A percentile compares a stretch with the other conserved stretches of the same genome.
phyloP scores from a whole-genome alignment of 2,329 filamentous ascomycete species.

The Capronia coronata region DNA sequence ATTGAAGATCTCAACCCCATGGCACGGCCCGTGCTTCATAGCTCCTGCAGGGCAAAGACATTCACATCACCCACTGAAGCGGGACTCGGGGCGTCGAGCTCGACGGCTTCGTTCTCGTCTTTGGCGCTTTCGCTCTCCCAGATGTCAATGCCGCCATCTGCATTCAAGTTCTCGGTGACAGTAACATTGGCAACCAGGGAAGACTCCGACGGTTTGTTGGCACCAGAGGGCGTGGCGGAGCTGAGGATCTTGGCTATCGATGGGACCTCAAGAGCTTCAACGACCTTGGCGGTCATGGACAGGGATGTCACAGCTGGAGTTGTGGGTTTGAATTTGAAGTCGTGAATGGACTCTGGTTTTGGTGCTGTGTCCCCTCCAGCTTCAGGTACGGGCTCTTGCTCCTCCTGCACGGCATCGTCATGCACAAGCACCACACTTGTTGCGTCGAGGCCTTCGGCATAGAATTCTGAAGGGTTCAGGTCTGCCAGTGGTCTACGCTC shows the following conservation, averaged over 20 bases:
- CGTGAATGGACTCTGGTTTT: constrained; percentile 34
- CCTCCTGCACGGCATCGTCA: constrained; percentile 47
- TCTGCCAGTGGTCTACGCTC: constrained; percentile 61
- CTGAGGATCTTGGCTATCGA: constrained; percentile 17
- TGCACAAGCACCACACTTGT: constrained; percentile 56
- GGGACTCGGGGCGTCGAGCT: constrained; percentile 6
- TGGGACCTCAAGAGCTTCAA: constrained; percentile 16
- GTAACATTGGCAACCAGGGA: neutral
- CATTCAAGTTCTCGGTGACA: neutral
- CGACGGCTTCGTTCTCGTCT: constrained; percentile 40
- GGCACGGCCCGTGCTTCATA: constrained; percentile 6
- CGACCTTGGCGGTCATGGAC: constrained; percentile 10
- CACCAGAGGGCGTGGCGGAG: constrained; percentile 3
- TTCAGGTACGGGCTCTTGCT: constrained; percentile 6
- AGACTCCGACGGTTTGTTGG: neutral
- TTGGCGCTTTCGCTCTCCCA: constrained; percentile 65
- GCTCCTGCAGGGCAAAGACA: constrained; percentile 23
- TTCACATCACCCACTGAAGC: constrained; percentile 17
- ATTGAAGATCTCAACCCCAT: no score
- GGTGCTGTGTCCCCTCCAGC: constrained; percentile 22
- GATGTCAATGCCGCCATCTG: constrained; percentile 47
- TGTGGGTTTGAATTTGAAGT: constrained; percentile 18
- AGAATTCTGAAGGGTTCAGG: constrained; percentile 62
- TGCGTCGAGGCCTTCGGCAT: constrained; percentile 59
- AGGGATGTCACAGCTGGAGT: constrained; percentile 1